These are phyloP conservation scores for Aspergillus mulundensis DNA, from an alignment of 495 filamentous ascomycete species.

Conservation along the genomic window DNA sequence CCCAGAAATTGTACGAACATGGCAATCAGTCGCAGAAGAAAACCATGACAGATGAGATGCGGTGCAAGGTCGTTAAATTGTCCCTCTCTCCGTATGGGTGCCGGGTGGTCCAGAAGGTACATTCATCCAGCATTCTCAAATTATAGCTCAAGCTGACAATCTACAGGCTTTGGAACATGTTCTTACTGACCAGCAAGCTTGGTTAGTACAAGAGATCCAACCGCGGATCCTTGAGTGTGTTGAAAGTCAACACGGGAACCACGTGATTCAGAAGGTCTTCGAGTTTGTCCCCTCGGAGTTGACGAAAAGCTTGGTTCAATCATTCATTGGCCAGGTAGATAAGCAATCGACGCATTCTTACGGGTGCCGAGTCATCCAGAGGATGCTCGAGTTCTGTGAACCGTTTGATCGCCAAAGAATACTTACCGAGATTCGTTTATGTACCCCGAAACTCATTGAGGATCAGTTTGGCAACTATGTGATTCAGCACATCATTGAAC, in stretches of 20 bases:
- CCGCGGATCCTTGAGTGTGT: slow-evolving; percentile 75
- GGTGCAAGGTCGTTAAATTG: slow-evolving; percentile 70
- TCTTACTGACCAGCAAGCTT: slow-evolving; percentile 82
- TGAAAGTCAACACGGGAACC: slow-evolving; percentile 91
- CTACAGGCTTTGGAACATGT: slow-evolving; percentile 84
- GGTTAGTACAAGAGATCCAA: slow-evolving; percentile 78
- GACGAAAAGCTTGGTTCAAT: slow-evolving; percentile 84
- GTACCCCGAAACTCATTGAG: slow-evolving; percentile 66
- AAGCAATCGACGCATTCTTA: slow-evolving; percentile 75
- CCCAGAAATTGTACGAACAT: slow-evolving; percentile 97
- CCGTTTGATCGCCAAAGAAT: slow-evolving; percentile 65
- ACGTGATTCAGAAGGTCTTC: slow-evolving; percentile 94
- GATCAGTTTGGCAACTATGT: slow-evolving; percentile 98
- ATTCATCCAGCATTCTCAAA: slow-evolving; percentile 2
- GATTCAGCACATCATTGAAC: slow-evolving; percentile 85
- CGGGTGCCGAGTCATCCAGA: slow-evolving; percentile 90
- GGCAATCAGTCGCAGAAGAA: slow-evolving; percentile 93
- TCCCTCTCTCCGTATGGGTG: slow-evolving; percentile 94
- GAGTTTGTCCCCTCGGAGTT: slow-evolving; percentile 77
- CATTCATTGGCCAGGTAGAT: slow-evolving; percentile 77
- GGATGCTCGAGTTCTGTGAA: slow-evolving; percentile 83
- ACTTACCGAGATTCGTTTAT: slow-evolving; percentile 73
- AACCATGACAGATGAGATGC: slow-evolving; percentile 79
- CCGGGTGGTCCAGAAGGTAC: slow-evolving; percentile 89
- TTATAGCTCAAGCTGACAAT: slow-evolving; percentile 15